Conservation (phyloP, 495 filamentous ascomycete genomes). For the Neurospora tetrasperma region DNA sequence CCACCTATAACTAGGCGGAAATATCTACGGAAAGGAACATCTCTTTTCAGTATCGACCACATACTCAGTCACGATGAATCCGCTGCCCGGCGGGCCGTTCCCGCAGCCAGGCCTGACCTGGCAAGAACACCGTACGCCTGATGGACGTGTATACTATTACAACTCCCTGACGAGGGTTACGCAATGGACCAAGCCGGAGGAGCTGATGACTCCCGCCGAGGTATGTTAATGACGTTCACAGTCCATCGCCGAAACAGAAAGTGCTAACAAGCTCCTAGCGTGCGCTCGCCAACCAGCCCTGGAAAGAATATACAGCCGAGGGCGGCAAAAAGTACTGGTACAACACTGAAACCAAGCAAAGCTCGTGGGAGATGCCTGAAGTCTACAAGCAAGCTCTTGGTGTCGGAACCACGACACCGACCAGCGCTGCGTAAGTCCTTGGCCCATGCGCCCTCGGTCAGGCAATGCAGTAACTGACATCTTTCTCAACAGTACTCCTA, state of each 20-base stretch:
- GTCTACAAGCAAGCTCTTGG: conserved; percentile 63
- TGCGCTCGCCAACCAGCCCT: conserved; percentile 72
- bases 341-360: conserved; percentile 82
- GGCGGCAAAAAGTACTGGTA: conserved; percentile 90
- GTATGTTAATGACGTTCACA: conserved; percentile 34
- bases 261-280: conserved; percentile 39
- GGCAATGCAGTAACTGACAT: conserved; percentile 4
- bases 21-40: background rate
- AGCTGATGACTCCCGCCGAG: conserved; percentile 80
- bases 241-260: background rate
- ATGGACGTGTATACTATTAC: conserved; percentile 90
- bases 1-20: background rate
- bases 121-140: conserved; percentile 74
- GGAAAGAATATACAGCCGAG: conserved; percentile 84
- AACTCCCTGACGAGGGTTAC: conserved; percentile 78
- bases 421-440: conserved; percentile 51
- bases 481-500: conserved; percentile 30
- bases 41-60: background rate
- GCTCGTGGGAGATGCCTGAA: conserved; percentile 90
- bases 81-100: conserved; percentile 41
- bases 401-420: conserved; percentile 33
- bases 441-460: conserved; percentile 2
- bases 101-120: conserved; percentile 48
- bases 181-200: conserved; percentile 88
- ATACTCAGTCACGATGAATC: conserved; percentile 46